Base-by-base conservation (phyloP, 2,329 filamentous ascomycete species). In the Phialophora expanda region DNA sequence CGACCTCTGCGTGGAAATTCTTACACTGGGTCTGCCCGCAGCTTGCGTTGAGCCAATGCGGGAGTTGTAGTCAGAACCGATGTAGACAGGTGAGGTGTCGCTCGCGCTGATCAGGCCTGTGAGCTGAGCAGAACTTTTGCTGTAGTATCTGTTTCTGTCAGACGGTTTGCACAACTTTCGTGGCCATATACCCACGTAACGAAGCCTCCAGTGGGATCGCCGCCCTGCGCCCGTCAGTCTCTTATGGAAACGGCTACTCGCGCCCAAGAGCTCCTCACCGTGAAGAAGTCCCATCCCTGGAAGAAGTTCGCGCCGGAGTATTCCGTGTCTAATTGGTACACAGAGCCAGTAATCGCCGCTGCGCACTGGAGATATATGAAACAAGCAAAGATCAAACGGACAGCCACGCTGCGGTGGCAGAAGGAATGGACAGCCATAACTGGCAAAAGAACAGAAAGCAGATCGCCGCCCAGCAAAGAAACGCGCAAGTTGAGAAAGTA, bases 281-380 rank as follows among this genome's bases (percentile, higher is more conserved):
- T 76, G 65, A 73, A 78, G 70, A 78, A 79, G 56, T 78, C 74
- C 70, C 79, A 80, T 59, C 75, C 73, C 63, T 76, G 74, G 62
- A 80, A 80, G 73, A 79, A 80, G 59, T 72, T 75, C 11, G 73
- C 68, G 9, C 76, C 77, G 11, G 70, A 69, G 65, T 77, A 75
- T 50, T 70, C 66, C 9, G 70, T 30, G 44, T 70, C 70, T 28
- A 72, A 51, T 41, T 67, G 63, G 63, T 70, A 71, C 22, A 65
- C 60, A 2, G 66, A 68, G 44, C 68, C 51, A 17, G 70, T 69
- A 22, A 68, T 46, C 17, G 65, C 66, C 24, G 24, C 44, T 22
- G 57, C 68, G 51, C 46, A 70, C 56, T 56, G 59, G 17, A 66
- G 62, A 57, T 48, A 65, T n/a, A 65, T 56, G 56, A 62, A 64